These are phyloP conservation scores for Dactylis glomerata DNA, from an alignment of 176 grass and related monocot species.

Conservation along the genomic window DNA sequence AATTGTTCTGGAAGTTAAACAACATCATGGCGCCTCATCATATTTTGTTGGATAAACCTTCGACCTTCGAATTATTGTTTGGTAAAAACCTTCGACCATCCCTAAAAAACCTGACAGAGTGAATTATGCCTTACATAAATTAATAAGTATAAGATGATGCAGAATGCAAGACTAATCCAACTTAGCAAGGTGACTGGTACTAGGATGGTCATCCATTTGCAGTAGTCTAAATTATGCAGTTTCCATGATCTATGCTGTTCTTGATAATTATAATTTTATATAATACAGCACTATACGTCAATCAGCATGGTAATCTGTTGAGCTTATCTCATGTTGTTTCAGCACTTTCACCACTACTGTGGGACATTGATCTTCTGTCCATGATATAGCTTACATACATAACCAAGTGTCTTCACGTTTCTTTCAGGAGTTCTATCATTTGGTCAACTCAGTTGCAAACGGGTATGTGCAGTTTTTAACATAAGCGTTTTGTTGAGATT, in stretches of 20 bases:
- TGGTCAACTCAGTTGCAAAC: conserved; percentile 18
- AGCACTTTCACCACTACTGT: too few relatives aligned
- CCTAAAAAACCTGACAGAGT: background rate
- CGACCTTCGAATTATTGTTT: background rate
- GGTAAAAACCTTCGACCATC: background rate
- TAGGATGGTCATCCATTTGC: background rate
- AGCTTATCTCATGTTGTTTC: background rate
- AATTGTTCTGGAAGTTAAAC: background rate
- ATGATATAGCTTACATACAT: background rate
- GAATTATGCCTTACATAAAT: background rate
- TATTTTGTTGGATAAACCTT: background rate
- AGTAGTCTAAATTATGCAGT: background rate
- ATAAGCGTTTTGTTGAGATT: background rate
- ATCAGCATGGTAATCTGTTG: background rate
- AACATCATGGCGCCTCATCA: background rate
- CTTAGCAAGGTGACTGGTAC: background rate
- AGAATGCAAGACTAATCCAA: background rate
- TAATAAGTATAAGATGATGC: background rate
- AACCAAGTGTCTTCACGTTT: background rate
- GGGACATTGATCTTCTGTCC: background rate
- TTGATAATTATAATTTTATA: background rate
- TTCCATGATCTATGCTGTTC: background rate
- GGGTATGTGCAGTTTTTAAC: conserved; percentile 2
- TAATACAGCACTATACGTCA: background rate
- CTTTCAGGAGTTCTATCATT: conserved; percentile 25